Conservation (phyloP, 768 basidiomycete species). For the Collybiopsis confluens region DNA sequence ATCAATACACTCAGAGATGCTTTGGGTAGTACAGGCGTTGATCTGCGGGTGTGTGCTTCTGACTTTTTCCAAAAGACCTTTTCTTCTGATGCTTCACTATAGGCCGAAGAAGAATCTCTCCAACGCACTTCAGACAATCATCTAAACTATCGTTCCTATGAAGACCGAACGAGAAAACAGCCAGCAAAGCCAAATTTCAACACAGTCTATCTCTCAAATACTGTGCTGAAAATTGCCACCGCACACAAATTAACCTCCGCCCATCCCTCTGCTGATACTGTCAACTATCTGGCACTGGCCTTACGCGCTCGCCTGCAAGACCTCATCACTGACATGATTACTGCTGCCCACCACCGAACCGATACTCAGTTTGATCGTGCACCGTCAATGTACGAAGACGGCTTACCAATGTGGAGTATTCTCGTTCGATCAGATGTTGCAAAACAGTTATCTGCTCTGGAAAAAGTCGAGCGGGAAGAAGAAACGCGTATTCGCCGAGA, state of each 20-base stretch:
- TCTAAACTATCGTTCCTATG: conserved; percentile 58
- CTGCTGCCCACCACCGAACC: conserved; percentile 63
- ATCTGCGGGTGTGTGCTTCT: conserved; percentile 56
- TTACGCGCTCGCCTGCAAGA: conserved; percentile 71
- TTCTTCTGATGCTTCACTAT: background rate
- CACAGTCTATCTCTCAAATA: conserved; percentile 55
- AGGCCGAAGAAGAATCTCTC: conserved; percentile 86
- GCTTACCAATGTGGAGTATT: conserved; percentile 79
- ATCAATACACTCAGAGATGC: conserved; percentile 81
- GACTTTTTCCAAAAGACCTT: background rate
- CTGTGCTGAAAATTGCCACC: conserved; percentile 63
- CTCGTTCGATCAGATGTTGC: conserved; percentile 73
- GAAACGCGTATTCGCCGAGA: conserved; percentile 72
- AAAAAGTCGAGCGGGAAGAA: conserved; percentile 80
- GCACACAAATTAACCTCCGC: conserved; percentile 58
- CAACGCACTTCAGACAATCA: conserved; percentile 64
- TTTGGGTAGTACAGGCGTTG: conserved; percentile 81
- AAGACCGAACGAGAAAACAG: conserved; percentile 80
- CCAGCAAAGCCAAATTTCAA: conserved; percentile 68
- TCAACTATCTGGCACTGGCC: conserved; percentile 77
- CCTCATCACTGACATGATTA: conserved; percentile 63
- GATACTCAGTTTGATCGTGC: conserved; percentile 67
- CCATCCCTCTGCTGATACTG: conserved; percentile 59
- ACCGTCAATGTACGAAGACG: conserved; percentile 62
- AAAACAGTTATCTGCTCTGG: conserved; percentile 72